Evolutionary conservation across 805 yeast genomes (phyloP).

Genomic region (Kodamaea restingae): DNA sequence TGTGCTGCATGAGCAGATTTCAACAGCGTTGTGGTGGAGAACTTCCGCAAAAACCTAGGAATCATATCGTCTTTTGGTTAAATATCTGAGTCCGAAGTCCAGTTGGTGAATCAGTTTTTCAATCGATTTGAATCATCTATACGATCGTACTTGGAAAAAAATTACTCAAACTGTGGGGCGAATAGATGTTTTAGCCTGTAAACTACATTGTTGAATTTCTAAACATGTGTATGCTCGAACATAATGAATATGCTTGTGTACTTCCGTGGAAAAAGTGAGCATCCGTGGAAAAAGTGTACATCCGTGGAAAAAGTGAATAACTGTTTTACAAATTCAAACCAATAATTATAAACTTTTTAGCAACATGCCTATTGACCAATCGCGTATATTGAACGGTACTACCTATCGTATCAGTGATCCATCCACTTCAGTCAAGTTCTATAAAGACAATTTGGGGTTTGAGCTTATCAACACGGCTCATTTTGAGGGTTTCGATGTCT

Average conservation of each 20-base stretch:
- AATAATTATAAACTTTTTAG: no score
- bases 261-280: no score
- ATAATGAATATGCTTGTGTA: no score
- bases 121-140: not conserved
- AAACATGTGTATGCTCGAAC: no score
- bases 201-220: no score
- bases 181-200: no score
- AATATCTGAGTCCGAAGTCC: not conserved
- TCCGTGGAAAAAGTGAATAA: no score
- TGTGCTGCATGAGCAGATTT: slow-evolving; percentile 10
- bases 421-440: slow-evolving; percentile 64
- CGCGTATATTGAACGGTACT: slow-evolving; percentile 26
- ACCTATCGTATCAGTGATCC: slow-evolving; percentile 84
- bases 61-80: not conserved
- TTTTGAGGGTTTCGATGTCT: slow-evolving; percentile 59
- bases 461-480: slow-evolving; percentile 49
- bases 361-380: not conserved
- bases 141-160: not conserved
- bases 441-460: slow-evolving; percentile 72
- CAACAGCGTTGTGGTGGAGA: slow-evolving; percentile 7
- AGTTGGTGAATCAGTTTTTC: no score
- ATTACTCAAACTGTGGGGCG: no score
- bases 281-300: no score
- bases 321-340: no score
- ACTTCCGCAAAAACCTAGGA: not conserved